Evolutionary conservation across 2,329 filamentous ascomycete species (phyloP).

Genomic region (Aureobasidium uvarum): DNA sequence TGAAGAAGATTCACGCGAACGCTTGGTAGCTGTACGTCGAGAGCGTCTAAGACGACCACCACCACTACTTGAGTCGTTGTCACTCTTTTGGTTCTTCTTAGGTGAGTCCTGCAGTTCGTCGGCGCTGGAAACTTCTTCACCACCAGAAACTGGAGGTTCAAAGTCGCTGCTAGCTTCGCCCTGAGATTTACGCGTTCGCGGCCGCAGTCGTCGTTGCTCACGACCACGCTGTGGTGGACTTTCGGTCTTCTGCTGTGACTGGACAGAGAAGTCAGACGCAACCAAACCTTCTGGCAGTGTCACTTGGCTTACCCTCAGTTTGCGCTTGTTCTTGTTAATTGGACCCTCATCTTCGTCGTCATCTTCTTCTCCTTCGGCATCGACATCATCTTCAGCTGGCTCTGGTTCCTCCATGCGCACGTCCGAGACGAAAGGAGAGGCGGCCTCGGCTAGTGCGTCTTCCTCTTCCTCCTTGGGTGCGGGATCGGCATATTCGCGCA

Average conservation of each 20-base stretch:
- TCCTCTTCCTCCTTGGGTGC: slow-evolving; percentile 12
- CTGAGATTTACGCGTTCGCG: slow-evolving; percentile 43
- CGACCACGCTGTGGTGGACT: slow-evolving; percentile 35
- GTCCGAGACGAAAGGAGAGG: slow-evolving; percentile 24
- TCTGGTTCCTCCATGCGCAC: slow-evolving; percentile 33
- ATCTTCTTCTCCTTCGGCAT: slow-evolving; percentile 38
- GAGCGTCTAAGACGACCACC: slow-evolving; percentile 50
- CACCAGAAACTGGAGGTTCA: slow-evolving; percentile 57
- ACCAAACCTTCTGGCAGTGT: slow-evolving; percentile 17
- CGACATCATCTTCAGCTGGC: slow-evolving; percentile 30
- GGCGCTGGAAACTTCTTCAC: slow-evolving; percentile 36
- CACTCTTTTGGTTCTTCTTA: slow-evolving; percentile 40
- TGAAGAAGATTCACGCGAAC: slow-evolving; percentile 43
- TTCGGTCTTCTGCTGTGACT: slow-evolving; percentile 32
- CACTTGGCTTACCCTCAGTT: slow-evolving; percentile 31
- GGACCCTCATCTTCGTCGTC: slow-evolving; percentile 44
- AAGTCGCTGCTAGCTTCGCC: slow-evolving; percentile 62
- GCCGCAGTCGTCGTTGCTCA: slow-evolving; percentile 44
- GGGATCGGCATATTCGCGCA: slow-evolving; percentile 11
- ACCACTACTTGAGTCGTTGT: slow-evolving; percentile 37
- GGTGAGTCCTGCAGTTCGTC: slow-evolving; percentile 25
- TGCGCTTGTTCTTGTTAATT: slow-evolving; percentile 39
- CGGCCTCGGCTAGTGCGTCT: neutral
- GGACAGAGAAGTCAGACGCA: slow-evolving; percentile 34
- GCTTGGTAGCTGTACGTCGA: slow-evolving; percentile 50